Evolutionary conservation across 116 monocot species (phyloP).

Genomic region (Cymodocea nodosa): DNA sequence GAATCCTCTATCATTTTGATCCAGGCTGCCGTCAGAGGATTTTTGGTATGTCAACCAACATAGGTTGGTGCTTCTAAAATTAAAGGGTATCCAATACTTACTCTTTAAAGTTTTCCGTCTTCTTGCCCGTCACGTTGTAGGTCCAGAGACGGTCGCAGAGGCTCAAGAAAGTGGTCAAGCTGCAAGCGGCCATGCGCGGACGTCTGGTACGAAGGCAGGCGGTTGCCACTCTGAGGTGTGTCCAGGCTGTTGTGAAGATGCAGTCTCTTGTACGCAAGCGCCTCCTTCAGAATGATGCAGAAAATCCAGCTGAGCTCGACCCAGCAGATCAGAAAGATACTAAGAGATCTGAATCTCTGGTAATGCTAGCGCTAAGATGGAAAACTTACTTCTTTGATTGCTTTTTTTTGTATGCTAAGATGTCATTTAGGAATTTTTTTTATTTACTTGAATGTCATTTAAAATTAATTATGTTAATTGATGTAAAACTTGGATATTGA

Average conservation of each 20-base stretch:
- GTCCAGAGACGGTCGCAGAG: slow-evolving; percentile 5
- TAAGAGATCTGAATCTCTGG: background rate
- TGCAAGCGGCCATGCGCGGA: slow-evolving; percentile 62
- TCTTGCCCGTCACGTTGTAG: background rate
- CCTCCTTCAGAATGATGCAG: slow-evolving; percentile 8
- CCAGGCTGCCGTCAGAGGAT: slow-evolving; percentile 62
- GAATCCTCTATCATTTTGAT: slow-evolving; percentile 40
- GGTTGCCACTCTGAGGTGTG: slow-evolving; percentile 54
- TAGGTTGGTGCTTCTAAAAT: background rate
- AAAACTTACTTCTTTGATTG: background rate
- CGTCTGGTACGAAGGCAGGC: slow-evolving; percentile 62
- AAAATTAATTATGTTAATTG: too few species aligned
- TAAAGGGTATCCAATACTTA: background rate
- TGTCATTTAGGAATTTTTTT: too few species aligned
- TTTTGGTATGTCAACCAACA: slow-evolving; percentile 32
- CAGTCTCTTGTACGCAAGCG: slow-evolving; percentile 58
- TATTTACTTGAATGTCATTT: too few species aligned
- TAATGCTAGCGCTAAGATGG: background rate
- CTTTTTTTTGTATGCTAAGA: background rate
- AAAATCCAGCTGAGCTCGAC: background rate
- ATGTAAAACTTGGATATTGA: too few species aligned
- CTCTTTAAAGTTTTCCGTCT: background rate
- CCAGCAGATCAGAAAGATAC: background rate
- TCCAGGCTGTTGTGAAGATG: slow-evolving; percentile 62
- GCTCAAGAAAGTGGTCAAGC: slow-evolving; percentile 24